Evolutionary conservation across 441 rosid species (phyloP).

Genomic region (Raphanus hybrid): DNA sequence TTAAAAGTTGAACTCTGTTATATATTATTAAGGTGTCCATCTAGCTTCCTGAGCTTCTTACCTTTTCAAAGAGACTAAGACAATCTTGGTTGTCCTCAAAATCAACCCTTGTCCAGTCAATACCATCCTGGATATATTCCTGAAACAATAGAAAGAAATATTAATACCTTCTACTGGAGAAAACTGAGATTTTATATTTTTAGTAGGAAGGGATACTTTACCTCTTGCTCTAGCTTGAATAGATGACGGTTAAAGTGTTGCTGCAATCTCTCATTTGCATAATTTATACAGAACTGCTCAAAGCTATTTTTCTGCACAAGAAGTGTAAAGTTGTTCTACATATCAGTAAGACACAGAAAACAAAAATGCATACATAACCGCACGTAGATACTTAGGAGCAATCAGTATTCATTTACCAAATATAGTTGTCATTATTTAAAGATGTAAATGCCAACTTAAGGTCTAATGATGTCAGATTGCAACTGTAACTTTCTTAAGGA

Average conservation of each 20-base stretch:
- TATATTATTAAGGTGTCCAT: constrained; percentile 6
- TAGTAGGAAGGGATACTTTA: constrained; percentile 34
- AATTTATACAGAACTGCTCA: constrained; percentile 99
- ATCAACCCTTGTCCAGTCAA: constrained; percentile 98
- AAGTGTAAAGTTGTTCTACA: constrained; percentile 15
- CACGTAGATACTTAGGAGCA: no score
- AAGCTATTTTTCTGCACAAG: constrained; percentile 92
- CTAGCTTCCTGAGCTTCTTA: constrained; percentile 35
- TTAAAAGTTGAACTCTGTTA: background rate
- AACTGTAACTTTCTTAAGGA: constrained; percentile 5
- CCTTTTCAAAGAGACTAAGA: constrained; percentile 99
- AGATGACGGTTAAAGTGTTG: constrained; percentile 98
- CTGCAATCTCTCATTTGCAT: constrained; percentile 99
- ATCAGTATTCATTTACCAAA: background rate
- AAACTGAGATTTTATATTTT: constrained; percentile 6
- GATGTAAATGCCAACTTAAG: constrained; percentile 6
- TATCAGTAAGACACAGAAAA: constrained; percentile 10
- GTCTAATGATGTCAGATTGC: constrained; percentile 19
- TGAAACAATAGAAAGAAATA: constrained; percentile 42
- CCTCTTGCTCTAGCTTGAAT: constrained; percentile 99
- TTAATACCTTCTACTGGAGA: constrained; percentile 7
- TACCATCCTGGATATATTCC: constrained; percentile 99
- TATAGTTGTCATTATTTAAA: constrained; percentile 3
- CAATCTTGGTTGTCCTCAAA: constrained; percentile 99
- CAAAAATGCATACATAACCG: background rate